A percentile compares a stretch with the other conserved stretches of the same genome.
phyloP scores from a whole-genome alignment of 192 early-diverging fungal species.

The Oehlia diaphana region DNA sequence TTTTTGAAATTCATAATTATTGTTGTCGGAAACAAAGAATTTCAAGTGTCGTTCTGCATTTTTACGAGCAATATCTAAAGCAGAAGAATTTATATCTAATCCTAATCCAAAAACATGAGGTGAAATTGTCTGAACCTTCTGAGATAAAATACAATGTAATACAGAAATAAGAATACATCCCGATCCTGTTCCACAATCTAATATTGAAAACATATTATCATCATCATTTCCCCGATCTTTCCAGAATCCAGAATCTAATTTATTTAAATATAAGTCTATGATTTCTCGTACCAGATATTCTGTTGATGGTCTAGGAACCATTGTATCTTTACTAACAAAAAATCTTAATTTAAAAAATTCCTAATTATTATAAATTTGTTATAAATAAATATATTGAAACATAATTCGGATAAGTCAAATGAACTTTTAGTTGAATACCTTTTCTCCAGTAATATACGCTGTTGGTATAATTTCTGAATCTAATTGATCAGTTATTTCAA shows the following conservation, averaged over 20 bases:
- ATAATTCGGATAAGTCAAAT: not conserved
- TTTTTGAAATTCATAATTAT: constrained; percentile 15
- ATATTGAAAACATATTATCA: not conserved
- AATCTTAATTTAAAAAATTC: constrained; percentile 16
- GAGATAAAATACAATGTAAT: constrained; percentile 13
- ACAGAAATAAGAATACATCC: constrained; percentile 20
- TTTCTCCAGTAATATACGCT: constrained; percentile 23
- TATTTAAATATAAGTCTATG: not conserved
- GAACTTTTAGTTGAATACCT: not conserved
- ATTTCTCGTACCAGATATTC: constrained; percentile 1
- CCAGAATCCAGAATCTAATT: not conserved
- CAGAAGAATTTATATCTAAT: constrained; percentile 7
- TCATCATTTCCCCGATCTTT: not conserved
- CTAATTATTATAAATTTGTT: not conserved
- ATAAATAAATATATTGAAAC: not conserved
- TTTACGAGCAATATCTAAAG: not conserved
- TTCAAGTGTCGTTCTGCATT: constrained; percentile 8
- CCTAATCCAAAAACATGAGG: constrained; percentile 8
- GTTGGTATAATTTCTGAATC: not conserved
- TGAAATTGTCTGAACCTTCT: not conserved
- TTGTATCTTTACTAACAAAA: not conserved
- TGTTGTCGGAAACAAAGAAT: not conserved
- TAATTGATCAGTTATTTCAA: not conserved
- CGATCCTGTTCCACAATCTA: constrained; percentile 17
- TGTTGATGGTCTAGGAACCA: constrained; percentile 17